Conservation (phyloP, 768 basidiomycete species). For the Termitomyces sp. region DNA sequence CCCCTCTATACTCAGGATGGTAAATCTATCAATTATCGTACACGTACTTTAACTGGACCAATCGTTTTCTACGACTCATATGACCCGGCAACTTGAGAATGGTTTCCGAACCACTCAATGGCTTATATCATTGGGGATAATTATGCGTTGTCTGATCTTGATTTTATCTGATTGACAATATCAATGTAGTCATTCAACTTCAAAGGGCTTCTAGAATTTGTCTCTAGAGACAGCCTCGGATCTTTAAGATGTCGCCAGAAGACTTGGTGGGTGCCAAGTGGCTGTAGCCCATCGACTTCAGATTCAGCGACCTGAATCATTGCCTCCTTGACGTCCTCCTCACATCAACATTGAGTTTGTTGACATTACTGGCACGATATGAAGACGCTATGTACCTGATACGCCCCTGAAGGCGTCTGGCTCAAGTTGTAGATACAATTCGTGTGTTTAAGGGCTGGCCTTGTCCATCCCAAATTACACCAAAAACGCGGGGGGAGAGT, state of each 20-base stretch:
- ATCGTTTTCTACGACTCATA: neutral
- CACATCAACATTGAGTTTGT: conserved; percentile 21
- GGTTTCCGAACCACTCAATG: neutral
- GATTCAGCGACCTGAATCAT: conserved; percentile 21
- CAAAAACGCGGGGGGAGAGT: conserved; percentile 19
- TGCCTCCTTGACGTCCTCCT: conserved; percentile 32
- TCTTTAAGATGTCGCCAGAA: conserved; percentile 22
- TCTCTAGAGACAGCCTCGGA: conserved; percentile 28
- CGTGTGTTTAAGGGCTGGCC: conserved; percentile 9
- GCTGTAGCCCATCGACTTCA: conserved; percentile 17
- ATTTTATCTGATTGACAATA: neutral
- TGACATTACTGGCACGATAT: conserved; percentile 32
- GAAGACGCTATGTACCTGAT: conserved; percentile 30
- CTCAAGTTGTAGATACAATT: conserved; percentile 3
- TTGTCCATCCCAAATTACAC: conserved; percentile 28
- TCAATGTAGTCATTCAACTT: conserved; percentile 6
- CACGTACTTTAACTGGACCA: neutral
- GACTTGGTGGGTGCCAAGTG: conserved; percentile 22
- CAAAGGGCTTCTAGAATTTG: conserved; percentile 18
- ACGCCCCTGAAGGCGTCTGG: conserved; percentile 15
- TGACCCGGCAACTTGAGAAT: neutral
- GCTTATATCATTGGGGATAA: neutral
- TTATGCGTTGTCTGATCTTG: neutral
- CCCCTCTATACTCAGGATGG: neutral
- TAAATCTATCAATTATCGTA: no score